Percentiles rank a stretch among this genome's conserved stretches.
Evolutionary conservation across 495 filamentous ascomycete genomes (phyloP).

Genomic region (Tuber borchii): DNA sequence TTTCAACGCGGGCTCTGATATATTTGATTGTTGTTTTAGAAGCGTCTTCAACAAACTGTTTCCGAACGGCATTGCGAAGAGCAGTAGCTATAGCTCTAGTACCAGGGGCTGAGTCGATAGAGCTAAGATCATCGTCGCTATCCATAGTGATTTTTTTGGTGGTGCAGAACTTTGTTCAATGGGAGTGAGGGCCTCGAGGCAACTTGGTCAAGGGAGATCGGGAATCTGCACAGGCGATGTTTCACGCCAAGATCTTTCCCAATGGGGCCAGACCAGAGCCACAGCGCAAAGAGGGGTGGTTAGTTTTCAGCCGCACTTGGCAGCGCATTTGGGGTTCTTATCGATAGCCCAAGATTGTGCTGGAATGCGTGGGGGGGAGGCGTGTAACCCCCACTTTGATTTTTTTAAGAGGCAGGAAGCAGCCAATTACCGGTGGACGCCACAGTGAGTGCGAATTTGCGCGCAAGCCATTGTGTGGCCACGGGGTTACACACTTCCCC

Average conservation of each 20-base stretch:
- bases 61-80: constrained; percentile 55
- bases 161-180: not conserved
- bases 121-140: constrained; percentile 11
- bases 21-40: constrained; percentile 70
- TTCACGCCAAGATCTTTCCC: not conserved
- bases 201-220: not conserved
- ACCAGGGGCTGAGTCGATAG: not conserved
- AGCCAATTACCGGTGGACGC: too few relatives aligned
- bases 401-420: too few relatives aligned
- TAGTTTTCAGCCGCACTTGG: too few relatives aligned
- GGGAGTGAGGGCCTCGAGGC: not conserved
- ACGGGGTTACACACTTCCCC: too few relatives aligned
- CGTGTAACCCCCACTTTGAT: too few relatives aligned
- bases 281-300: not conserved
- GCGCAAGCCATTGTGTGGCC: too few relatives aligned
- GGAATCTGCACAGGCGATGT: not conserved
- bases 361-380: too few relatives aligned
- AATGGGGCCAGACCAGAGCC: not conserved
- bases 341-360: too few relatives aligned
- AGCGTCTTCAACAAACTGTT: constrained; percentile 53
- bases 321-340: too few relatives aligned
- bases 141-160: constrained; percentile 15
- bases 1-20: constrained; percentile 62
- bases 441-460: too few relatives aligned
- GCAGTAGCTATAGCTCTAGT: constrained; percentile 23